Conservation (phyloP, 345 rosid species). For the Eucalyptus marginata region DNA sequence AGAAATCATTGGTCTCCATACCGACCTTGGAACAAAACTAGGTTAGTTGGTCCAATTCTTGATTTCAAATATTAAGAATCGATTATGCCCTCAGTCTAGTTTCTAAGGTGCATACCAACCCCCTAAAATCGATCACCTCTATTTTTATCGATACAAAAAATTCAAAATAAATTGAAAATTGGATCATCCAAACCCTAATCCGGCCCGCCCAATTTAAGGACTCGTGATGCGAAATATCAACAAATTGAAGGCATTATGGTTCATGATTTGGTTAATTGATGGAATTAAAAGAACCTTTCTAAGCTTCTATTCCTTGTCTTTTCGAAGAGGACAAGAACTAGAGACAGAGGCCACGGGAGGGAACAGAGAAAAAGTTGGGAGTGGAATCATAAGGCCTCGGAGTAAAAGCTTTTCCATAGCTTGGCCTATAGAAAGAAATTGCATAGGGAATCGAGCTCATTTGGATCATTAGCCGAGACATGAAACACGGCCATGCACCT, state of each 20-base stretch:
- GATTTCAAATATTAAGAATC: background rate
- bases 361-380: background rate
- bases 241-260: background rate
- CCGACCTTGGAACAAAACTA: too few species aligned
- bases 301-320: background rate
- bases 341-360: background rate
- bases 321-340: background rate
- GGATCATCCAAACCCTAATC: background rate
- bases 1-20: background rate
- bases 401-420: background rate
- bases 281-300: background rate
- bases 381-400: background rate
- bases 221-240: background rate
- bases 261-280: background rate
- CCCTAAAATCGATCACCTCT: too few species aligned
- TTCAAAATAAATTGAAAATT: background rate
- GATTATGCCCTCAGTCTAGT: rapidly evolving
- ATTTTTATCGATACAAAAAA: too few species aligned
- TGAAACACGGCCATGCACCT: background rate
- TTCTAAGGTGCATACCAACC: rapidly evolving
- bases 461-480: background rate
- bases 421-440: background rate
- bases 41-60: background rate
- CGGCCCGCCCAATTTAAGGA: background rate
- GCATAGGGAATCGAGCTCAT: background rate